phyloP scores from a whole-genome alignment of 1,139 yeast genomes.

The Torulaspora globosa region DNA sequence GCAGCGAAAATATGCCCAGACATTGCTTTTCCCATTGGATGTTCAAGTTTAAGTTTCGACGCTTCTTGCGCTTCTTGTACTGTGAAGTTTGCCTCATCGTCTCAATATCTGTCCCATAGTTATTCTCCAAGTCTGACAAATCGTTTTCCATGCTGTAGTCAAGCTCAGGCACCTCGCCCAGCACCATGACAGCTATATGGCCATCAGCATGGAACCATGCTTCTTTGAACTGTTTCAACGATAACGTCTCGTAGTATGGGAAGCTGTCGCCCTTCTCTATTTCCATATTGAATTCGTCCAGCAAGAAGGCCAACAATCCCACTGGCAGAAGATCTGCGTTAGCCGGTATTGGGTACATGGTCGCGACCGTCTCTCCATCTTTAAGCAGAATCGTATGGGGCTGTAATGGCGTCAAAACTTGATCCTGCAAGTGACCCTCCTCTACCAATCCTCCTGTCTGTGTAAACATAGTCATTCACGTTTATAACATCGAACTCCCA shows the following conservation, averaged over 20 bases:
- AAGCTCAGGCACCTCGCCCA: conserved; percentile 63
- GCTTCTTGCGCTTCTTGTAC: conserved; percentile 29
- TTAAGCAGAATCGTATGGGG: conserved; percentile 64
- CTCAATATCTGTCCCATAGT: conserved; percentile 23
- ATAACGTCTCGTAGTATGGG: conserved; percentile 75
- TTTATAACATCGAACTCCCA: neutral
- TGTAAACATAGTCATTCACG: conserved; percentile 7
- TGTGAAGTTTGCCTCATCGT: conserved; percentile 32
- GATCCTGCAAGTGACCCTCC: conserved; percentile 15
- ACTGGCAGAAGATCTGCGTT: conserved; percentile 59
- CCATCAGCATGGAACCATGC: conserved; percentile 75
- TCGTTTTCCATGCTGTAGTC: conserved; percentile 41
- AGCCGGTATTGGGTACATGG: conserved; percentile 77
- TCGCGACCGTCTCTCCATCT: conserved; percentile 89
- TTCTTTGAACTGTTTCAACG: conserved; percentile 65
- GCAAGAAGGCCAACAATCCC: conserved; percentile 70
- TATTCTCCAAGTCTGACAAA: conserved; percentile 17
- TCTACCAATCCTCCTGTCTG: conserved; percentile 7
- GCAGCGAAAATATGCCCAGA: conserved; percentile 75
- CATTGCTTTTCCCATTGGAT: conserved; percentile 89
- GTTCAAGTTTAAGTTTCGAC: conserved; percentile 30
- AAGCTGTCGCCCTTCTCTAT: conserved; percentile 83
- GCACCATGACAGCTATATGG: conserved; percentile 80
- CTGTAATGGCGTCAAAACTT: conserved; percentile 28
- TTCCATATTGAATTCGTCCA: conserved; percentile 93